Percentiles rank a stretch among this genome's conserved stretches.
Conservation (phyloP, 2,329 filamentous ascomycete species). For the Fusarium illudens region DNA sequence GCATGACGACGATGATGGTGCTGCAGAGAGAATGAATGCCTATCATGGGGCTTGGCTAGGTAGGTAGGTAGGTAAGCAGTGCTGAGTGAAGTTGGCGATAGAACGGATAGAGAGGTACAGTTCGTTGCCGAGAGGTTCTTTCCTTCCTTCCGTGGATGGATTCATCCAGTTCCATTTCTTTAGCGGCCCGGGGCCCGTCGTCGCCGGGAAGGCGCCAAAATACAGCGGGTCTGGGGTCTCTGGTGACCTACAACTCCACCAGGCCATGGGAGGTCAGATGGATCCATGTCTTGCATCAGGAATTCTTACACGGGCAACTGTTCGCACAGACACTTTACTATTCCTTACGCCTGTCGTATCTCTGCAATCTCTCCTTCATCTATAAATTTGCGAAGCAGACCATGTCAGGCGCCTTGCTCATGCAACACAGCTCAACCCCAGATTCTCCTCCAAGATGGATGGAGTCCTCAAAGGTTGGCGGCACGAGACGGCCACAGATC, state of each 20-base stretch:
- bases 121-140: not conserved
- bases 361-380: not conserved
- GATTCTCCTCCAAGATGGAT: not conserved
- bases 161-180: not conserved
- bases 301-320: not conserved
- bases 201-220: not conserved
- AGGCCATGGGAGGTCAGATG: not conserved
- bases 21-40: not conserved
- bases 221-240: slow-evolving; percentile 1
- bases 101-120: not conserved
- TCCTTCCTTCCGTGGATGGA: not conserved
- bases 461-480: not conserved
- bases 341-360: not conserved
- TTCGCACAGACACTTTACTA: not conserved
- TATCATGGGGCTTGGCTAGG: not conserved
- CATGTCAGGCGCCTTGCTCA: not conserved
- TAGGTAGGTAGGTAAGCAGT: not conserved
- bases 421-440: not conserved
- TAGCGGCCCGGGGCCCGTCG: not conserved
- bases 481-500: slow-evolving; percentile 5
- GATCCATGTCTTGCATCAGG: not conserved
- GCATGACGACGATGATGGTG: not conserved
- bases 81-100: not conserved
- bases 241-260: not conserved
- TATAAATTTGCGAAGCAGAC: not conserved